Evolutionary conservation across 2,329 filamentous ascomycete species (phyloP), one percentile per base, ranked within the genome.

Genomic region (Fusarium palustre): DNA sequence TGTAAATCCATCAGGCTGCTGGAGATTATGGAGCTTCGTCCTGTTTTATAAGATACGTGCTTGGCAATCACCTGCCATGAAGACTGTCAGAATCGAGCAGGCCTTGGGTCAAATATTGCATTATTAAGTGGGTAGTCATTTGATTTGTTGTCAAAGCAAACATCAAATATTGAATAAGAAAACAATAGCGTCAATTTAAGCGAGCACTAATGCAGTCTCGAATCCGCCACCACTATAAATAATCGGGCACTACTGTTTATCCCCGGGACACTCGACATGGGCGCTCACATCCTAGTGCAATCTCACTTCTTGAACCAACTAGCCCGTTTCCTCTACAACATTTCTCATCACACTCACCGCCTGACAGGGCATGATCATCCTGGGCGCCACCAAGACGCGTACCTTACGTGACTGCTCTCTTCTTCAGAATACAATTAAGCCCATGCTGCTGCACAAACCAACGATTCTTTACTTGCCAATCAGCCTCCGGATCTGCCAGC

Each of bases 371-470:
- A 34, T 3, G 1, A 34, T 5, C 2, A 16, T 5, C 33, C 7
- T 10, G 7, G 33, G 33, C 33, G 15, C 33, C 1, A 34, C 15
- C 15, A 11, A 30, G 28, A 10, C 28, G 5, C 10, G 3, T 15
- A 41, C 30, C 1, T 49, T 0, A 49, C 0, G 6, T 16, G 2
- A 15, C 12, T 25, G 2, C 18, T n/a, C 47, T 38, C 12, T 33
- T 34, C 18, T 31, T 41, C 10, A 56, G 13, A 9, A 38, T 4
- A 22, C 45, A 56, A 5, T 15, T 33, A 0, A 56, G 34, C 1
- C 46, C 45, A 5, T 31, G 54, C 11, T 57, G 55, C 22, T 57
- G 45, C 2, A 52, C 55, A 42, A 57, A 57, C 55, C 55, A 57
- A 34, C 45, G 45, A 13, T 57, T 57, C 7, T 25, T 30, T 1